Evolutionary conservation across 2,329 filamentous ascomycete species (phyloP).

Genomic region (Blastomyces silverae): DNA sequence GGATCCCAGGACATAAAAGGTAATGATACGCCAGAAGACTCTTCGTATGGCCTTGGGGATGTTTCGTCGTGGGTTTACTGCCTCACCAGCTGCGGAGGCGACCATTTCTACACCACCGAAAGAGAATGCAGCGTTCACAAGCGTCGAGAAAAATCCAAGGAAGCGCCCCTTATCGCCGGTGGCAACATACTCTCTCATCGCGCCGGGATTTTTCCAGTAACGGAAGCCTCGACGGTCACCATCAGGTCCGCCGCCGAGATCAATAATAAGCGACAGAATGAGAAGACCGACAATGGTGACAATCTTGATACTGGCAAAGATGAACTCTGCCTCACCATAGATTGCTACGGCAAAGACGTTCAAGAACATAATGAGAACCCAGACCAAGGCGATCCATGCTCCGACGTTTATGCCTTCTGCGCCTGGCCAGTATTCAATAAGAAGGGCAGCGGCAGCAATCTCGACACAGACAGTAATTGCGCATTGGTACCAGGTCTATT

Average conservation of each 20-base stretch:
- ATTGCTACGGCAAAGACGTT: constrained; percentile 51
- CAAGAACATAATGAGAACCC: constrained; percentile 55
- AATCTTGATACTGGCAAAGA: constrained; percentile 49
- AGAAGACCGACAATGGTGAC: constrained; percentile 44
- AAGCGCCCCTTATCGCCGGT: constrained; percentile 55
- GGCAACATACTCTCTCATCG: constrained; percentile 60
- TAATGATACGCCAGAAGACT: constrained; percentile 50
- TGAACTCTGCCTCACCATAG: constrained; percentile 48
- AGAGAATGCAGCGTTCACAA: constrained; percentile 38
- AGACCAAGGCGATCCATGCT: constrained; percentile 46
- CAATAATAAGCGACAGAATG: constrained; percentile 50
- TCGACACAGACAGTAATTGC: constrained; percentile 44
- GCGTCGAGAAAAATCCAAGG: constrained; percentile 52
- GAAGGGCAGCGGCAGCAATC: constrained; percentile 56
- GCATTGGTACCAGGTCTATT: constrained; percentile 31
- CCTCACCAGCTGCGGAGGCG: constrained; percentile 52
- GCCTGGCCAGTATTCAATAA: constrained; percentile 56
- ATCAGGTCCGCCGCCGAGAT: constrained; percentile 56
- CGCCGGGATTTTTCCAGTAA: constrained; percentile 63
- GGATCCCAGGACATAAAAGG: constrained; percentile 53
- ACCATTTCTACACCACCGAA: constrained; percentile 45
- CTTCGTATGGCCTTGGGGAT: constrained; percentile 51
- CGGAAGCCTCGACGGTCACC: constrained; percentile 56
- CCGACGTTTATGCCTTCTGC: constrained; percentile 31
- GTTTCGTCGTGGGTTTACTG: constrained; percentile 46